phyloP scores from a whole-genome alignment of 169 alveolate species.

The Plasmodium falciparum region DNA sequence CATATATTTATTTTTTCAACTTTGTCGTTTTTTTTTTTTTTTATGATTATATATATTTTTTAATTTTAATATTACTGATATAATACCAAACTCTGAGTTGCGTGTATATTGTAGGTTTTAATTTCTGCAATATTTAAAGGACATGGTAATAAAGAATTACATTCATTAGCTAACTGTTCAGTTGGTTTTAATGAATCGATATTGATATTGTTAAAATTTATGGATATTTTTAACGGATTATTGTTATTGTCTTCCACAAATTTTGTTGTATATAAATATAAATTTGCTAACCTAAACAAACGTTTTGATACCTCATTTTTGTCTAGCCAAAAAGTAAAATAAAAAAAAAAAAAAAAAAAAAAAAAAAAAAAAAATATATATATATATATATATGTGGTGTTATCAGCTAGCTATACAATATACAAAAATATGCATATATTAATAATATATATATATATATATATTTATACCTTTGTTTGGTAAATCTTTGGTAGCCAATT shows the following conservation, averaged over 20 bases:
- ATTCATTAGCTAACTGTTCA: conserved; percentile 45
- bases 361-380: conserved; percentile 4
- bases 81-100: conserved; percentile 38
- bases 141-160: conserved; percentile 23
- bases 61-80: conserved; percentile 35
- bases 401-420: neutral
- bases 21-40: neutral
- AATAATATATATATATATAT: neutral
- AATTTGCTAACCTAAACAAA: conserved; percentile 44
- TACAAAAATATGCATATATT: neutral
- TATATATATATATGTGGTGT: neutral
- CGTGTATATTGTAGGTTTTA: conserved; percentile 9
- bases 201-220: conserved; percentile 41
- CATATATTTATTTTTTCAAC: neutral
- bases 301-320: conserved; percentile 11
- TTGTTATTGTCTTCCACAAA: conserved; percentile 32
- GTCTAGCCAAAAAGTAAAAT: conserved; percentile 15
- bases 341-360: too few relatives aligned
- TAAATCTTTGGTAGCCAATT: conserved; percentile 19
- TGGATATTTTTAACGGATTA: conserved; percentile 18
- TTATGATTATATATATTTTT: neutral
- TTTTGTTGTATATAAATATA: conserved; percentile 42
- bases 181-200: conserved; percentile 27
- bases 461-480: conserved; percentile 23
- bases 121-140: conserved; percentile 46